Percentiles rank a stretch among this genome's conserved stretches.
phyloP scores from a whole-genome alignment of 805 yeast genomes.

The Saccharomycopsis amapae region DNA sequence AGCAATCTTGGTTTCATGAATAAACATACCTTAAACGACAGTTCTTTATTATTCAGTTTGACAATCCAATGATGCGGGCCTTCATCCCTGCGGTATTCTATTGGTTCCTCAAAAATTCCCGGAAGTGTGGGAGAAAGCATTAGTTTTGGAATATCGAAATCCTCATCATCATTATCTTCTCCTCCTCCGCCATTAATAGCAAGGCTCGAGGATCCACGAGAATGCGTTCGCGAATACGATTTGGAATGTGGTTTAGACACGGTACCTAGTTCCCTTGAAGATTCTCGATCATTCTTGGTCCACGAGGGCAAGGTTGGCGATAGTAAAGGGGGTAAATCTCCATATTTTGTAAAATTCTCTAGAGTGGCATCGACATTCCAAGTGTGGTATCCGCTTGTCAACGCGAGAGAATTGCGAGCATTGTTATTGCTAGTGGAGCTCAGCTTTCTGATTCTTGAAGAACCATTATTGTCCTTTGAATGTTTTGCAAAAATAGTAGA shows the following conservation, averaged over 20 bases:
- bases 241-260: neutral
- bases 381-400: too few species aligned
- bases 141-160: constrained; percentile 16
- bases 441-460: too few species aligned
- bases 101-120: neutral
- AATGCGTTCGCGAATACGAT: neutral
- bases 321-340: constrained; percentile 18
- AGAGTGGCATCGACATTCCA: constrained; percentile 4
- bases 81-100: neutral
- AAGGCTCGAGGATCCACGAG: neutral
- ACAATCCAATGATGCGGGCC: constrained; percentile 3
- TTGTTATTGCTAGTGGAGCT: too few species aligned
- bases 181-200: neutral
- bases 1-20: constrained; percentile 10
- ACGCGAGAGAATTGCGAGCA: too few species aligned
- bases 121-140: constrained; percentile 18
- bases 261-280: too few species aligned
- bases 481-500: too few species aligned
- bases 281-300: constrained; percentile 12
- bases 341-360: constrained; percentile 14
- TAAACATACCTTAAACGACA: constrained; percentile 4
- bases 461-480: too few species aligned
- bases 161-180: constrained; percentile 18
- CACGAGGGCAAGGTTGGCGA: constrained; percentile 21
- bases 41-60: neutral